Evolutionary conservation across 768 basidiomycete genomes (phyloP).

Genomic region (Lentinula boryana): DNA sequence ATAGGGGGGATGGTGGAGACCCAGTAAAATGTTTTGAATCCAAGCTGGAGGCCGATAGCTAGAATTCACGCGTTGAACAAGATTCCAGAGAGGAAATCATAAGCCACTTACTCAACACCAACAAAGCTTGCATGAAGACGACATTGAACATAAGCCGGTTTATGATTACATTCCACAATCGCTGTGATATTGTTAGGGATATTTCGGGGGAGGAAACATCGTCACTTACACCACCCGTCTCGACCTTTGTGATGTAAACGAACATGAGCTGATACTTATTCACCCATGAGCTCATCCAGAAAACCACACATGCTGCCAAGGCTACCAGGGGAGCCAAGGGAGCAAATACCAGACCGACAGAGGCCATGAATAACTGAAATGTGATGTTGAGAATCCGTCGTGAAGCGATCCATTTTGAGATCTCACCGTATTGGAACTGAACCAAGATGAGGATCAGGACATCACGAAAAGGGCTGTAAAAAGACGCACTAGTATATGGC

Average conservation of each 20-base stretch:
- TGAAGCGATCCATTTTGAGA: neutral
- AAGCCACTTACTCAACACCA: slow-evolving; percentile 74
- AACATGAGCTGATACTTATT: slow-evolving; percentile 99
- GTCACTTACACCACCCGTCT: slow-evolving; percentile 82
- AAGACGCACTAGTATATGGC: slow-evolving; percentile 71
- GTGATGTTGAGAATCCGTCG: neutral
- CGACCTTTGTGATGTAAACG: slow-evolving; percentile 81
- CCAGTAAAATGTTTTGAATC: slow-evolving; percentile 73
- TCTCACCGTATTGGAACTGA: slow-evolving; percentile 7
- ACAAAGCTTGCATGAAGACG: slow-evolving; percentile 81
- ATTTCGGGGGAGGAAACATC: neutral
- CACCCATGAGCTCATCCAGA: slow-evolving; percentile 82
- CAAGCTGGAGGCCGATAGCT: slow-evolving; percentile 85
- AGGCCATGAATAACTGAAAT: slow-evolving; percentile 74
- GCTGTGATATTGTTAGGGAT: slow-evolving; percentile 34
- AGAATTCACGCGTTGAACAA: slow-evolving; percentile 3
- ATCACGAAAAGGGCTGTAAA: neutral
- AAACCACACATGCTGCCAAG: slow-evolving; percentile 75
- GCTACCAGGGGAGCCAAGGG: slow-evolving; percentile 90
- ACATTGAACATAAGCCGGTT: slow-evolving; percentile 80
- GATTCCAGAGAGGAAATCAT: slow-evolving; percentile 7
- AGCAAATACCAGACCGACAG: slow-evolving; percentile 92
- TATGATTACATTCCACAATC: slow-evolving; percentile 89
- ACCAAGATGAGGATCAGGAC: neutral
- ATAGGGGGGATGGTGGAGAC: slow-evolving; percentile 82